These are phyloP conservation scores for Globisporangium nunn DNA, from an alignment of 352 stramenopile species.

Conservation along the genomic window DNA sequence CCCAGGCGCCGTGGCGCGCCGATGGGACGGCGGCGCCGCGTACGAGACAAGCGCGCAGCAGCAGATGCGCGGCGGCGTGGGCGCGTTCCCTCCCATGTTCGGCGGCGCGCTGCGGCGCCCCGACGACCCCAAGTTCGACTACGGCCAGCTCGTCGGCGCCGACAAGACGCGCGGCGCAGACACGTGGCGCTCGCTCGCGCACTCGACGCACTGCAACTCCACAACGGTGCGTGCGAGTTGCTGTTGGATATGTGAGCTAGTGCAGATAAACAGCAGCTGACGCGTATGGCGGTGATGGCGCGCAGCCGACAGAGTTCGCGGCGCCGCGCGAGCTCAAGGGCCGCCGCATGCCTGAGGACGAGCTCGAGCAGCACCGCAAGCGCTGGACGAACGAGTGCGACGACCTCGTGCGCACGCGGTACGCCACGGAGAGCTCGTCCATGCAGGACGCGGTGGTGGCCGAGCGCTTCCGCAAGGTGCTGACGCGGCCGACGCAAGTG, in stretches of 20 bases:
- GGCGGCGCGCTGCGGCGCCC: conserved; percentile 35
- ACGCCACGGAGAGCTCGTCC: conserved; percentile 48
- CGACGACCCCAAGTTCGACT: conserved; percentile 62
- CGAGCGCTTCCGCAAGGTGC: conserved; percentile 50
- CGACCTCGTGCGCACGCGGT: conserved; percentile 39
- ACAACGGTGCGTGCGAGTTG: conserved; percentile 13
- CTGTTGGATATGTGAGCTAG: neutral
- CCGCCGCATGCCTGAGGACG: conserved; percentile 27
- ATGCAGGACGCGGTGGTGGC: conserved; percentile 40
- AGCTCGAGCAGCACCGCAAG: conserved; percentile 46
- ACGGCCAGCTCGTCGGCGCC: conserved; percentile 52
- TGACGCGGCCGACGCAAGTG: conserved; percentile 38
- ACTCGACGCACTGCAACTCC: conserved; percentile 50
- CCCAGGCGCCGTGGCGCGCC: conserved; percentile 33
- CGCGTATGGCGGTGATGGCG: neutral
- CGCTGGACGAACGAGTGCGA: conserved; percentile 62
- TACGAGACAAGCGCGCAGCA: conserved; percentile 49
- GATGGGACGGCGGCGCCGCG: conserved; percentile 32
- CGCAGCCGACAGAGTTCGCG: conserved; percentile 50
- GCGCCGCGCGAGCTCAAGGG: conserved; percentile 56
- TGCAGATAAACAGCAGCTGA: neutral
- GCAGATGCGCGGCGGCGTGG: conserved; percentile 50
- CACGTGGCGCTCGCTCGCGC: conserved; percentile 55
- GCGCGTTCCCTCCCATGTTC: conserved; percentile 28
- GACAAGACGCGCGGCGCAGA: conserved; percentile 40